phyloP scores from a whole-genome alignment of 1,139 yeast genomes.

The Nakaseomyces bracarensis region DNA sequence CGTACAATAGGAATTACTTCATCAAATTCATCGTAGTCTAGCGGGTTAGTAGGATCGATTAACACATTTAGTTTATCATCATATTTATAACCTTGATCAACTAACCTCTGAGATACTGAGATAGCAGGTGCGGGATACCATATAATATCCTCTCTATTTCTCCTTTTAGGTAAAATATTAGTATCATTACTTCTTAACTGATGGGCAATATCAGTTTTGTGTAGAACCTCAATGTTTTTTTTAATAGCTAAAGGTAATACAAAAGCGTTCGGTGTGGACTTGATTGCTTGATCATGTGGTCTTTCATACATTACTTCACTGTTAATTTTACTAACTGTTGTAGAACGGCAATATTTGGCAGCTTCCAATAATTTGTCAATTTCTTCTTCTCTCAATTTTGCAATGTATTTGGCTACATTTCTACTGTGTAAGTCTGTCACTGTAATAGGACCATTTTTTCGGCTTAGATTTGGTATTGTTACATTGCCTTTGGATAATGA shows the following conservation, averaged over 20 bases:
- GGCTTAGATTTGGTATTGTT: background rate
- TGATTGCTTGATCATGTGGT: background rate
- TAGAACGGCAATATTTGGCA: slow-evolving; percentile 2
- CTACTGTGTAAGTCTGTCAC: slow-evolving; percentile 1
- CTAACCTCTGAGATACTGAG: slow-evolving; percentile 43
- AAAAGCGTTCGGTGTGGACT: slow-evolving; percentile 21
- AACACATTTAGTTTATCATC: slow-evolving; percentile 11
- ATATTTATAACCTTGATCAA: slow-evolving; percentile 19
- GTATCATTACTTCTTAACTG: slow-evolving; percentile 28
- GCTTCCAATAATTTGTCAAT: slow-evolving; percentile 1
- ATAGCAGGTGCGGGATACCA: slow-evolving; percentile 84
- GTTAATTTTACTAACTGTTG: background rate
- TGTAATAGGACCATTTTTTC: background rate
- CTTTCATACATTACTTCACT: background rate
- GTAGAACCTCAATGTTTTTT: slow-evolving; percentile 22
- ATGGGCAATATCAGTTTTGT: slow-evolving; percentile 25
- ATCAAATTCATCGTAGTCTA: slow-evolving; percentile 1
- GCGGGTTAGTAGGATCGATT: background rate
- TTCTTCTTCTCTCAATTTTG: background rate
- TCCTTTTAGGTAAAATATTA: slow-evolving; percentile 26
- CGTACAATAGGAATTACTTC: slow-evolving; percentile 4
- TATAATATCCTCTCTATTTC: slow-evolving; percentile 42
- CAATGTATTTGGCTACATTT: slow-evolving; percentile 3
- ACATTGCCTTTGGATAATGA: slow-evolving; percentile 2
- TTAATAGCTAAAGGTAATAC: slow-evolving; percentile 22